Conservation (phyloP, 1,284 basidiomycete species). For the Cryptococcus deneoformans region DNA sequence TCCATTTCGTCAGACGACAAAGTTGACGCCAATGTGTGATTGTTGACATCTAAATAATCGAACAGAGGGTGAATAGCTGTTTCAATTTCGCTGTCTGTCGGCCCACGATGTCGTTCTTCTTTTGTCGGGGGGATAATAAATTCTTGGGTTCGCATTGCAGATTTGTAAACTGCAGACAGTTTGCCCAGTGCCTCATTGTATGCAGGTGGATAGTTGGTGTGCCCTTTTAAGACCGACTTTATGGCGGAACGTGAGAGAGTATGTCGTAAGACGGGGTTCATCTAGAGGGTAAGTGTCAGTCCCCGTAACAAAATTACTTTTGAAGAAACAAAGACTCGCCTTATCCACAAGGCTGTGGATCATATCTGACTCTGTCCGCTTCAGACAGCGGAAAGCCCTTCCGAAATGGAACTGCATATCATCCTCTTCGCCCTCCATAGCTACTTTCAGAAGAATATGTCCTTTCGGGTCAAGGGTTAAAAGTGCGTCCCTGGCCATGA, state of each 20-base stretch:
- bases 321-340: conserved; percentile 53
- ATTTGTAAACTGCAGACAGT: conserved; percentile 75
- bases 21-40: conserved; percentile 86
- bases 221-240: conserved; percentile 68
- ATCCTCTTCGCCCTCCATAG: conserved; percentile 98
- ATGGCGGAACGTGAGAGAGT: conserved; percentile 76
- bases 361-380: conserved; percentile 95
- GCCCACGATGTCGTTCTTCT: conserved; percentile 59
- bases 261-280: conserved; percentile 90
- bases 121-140: conserved; percentile 66
- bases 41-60: conserved; percentile 94
- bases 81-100: conserved; percentile 94
- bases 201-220: conserved; percentile 58
- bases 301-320: background rate
- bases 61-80: conserved; percentile 87
- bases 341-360: conserved; percentile 95
- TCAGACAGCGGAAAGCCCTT: conserved; percentile 88
- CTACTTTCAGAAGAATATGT: conserved; percentile 79
- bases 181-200: conserved; percentile 66
- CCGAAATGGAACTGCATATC: conserved; percentile 99
- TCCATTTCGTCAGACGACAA: conserved; percentile 82
- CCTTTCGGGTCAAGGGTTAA: conserved; percentile 78
- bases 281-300: conserved; percentile 56
- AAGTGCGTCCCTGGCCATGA: conserved; percentile 88
- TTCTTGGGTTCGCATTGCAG: conserved; percentile 55